These are phyloP conservation scores for Eragrostis tef DNA, from an alignment of 202 grass and related monocot species.

Conservation along the genomic window DNA sequence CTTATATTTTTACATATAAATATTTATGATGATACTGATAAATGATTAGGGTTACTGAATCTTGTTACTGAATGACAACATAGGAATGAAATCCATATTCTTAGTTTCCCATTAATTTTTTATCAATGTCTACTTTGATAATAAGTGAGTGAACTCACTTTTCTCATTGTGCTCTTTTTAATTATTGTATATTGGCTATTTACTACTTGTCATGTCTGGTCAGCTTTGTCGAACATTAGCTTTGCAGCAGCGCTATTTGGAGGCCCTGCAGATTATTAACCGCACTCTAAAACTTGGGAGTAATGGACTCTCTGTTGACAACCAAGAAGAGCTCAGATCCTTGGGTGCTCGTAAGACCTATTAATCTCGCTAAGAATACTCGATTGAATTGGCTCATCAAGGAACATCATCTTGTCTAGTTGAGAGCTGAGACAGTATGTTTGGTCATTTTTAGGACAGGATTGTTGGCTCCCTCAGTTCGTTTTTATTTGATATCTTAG, in stretches of 20 bases:
- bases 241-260: constrained; percentile 66
- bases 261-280: constrained; percentile 84
- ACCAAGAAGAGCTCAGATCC: constrained; percentile 68
- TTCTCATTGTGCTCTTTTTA: constrained; percentile 4
- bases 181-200: background rate
- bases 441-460: background rate
- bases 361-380: background rate
- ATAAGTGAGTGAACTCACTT: constrained; percentile 2
- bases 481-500: background rate
- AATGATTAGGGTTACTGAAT: background rate
- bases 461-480: background rate
- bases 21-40: background rate
- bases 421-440: constrained; percentile 2
- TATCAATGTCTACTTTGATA: background rate
- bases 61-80: background rate
- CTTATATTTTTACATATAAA: background rate
- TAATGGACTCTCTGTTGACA: constrained; percentile 60
- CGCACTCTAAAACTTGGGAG: constrained; percentile 74
- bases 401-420: background rate
- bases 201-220: background rate
- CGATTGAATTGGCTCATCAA: background rate
- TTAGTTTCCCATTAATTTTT: background rate
- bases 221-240: constrained; percentile 79
- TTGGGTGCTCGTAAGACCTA: constrained; percentile 78
- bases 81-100: background rate